phyloP scores from a whole-genome alignment of 164 flowering plant species.

The Taxillus chinensis region DNA sequence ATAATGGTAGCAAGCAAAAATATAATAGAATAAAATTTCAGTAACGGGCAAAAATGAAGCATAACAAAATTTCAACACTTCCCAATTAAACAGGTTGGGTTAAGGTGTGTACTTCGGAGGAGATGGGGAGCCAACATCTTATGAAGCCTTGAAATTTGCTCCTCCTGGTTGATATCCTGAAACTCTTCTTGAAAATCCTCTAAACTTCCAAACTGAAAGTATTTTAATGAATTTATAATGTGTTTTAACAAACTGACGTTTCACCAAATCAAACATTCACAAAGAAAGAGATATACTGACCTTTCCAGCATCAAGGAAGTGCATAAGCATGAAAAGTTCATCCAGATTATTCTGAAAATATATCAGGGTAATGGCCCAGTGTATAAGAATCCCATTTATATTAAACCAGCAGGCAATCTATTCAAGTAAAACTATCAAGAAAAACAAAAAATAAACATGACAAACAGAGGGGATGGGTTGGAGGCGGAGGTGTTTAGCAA shows the following conservation, averaged over 20 bases:
- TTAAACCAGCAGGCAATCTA: too few relatives aligned
- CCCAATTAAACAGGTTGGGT: not conserved
- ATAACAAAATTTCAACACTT: too few relatives aligned
- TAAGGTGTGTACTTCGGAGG: constrained; percentile 60
- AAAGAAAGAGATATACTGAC: constrained; percentile 29
- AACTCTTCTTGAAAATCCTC: constrained; percentile 98
- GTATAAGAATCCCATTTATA: too few relatives aligned
- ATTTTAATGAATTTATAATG: constrained; percentile 4
- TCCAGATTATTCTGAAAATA: constrained; percentile 87
- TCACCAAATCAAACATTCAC: too few relatives aligned
- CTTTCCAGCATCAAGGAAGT: constrained; percentile 99
- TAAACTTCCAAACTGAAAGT: constrained; percentile 77
- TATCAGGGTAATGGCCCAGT: constrained; percentile 4
- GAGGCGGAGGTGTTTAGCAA: too few relatives aligned
- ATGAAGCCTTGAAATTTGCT: constrained; percentile 93
- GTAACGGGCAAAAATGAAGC: too few relatives aligned
- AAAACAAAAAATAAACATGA: too few relatives aligned
- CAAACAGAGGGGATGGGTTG: too few relatives aligned
- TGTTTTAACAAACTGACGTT: not conserved
- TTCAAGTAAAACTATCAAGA: too few relatives aligned
- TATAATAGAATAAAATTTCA: not conserved
- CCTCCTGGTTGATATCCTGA: constrained; percentile 95
- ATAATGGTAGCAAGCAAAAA: not conserved
- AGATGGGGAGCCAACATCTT: constrained; percentile 97
- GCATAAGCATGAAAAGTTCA: constrained; percentile 99